Conservation (phyloP, 2,329 filamentous ascomycete genomes). For the Alternaria rosae region DNA sequence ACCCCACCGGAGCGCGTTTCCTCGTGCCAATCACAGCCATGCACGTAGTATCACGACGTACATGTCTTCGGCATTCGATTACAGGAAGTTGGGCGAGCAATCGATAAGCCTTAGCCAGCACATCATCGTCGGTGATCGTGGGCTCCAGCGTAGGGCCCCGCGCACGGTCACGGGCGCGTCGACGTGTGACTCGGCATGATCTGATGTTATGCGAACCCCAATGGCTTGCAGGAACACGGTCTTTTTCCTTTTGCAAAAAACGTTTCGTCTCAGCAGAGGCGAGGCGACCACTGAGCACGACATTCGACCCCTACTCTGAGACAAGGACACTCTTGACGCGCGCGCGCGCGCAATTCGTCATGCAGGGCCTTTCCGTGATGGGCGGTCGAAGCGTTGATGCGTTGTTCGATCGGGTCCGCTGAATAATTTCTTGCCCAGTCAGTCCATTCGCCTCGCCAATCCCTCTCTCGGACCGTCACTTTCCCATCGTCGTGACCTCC, state of each 20-base stretch:
- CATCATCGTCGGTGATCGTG: not conserved
- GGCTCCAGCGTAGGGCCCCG: not conserved
- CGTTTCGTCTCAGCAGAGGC: slow-evolving; percentile 29
- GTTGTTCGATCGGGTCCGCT: slow-evolving; percentile 13
- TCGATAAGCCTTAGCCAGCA: not conserved
- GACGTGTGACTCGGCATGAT: slow-evolving; percentile 24
- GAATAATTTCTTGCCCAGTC: slow-evolving; percentile 6
- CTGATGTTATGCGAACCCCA: slow-evolving; percentile 24
- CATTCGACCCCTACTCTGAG: too few relatives aligned
- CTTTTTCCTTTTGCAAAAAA: slow-evolving; percentile 13
- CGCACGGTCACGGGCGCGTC: slow-evolving; percentile 12
- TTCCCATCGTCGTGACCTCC: not conserved
- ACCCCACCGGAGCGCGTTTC: not conserved
- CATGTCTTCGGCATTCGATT: not conserved
- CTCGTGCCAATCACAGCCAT: slow-evolving; percentile 19
- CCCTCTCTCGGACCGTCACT: not conserved
- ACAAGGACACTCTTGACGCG: not conserved
- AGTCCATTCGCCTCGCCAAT: slow-evolving; percentile 10
- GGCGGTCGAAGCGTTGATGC: slow-evolving; percentile 16
- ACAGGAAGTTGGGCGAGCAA: slow-evolving; percentile 3
- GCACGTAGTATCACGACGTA: slow-evolving; percentile 29
- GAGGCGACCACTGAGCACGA: slow-evolving; percentile 23
- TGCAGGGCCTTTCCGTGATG: slow-evolving; percentile 17
- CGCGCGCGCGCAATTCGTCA: slow-evolving; percentile 4
- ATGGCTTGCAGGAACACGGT: slow-evolving; percentile 24